Base-by-base conservation (phyloP, 148 eudicot genomes). In the Rhododendron molle region DNA sequence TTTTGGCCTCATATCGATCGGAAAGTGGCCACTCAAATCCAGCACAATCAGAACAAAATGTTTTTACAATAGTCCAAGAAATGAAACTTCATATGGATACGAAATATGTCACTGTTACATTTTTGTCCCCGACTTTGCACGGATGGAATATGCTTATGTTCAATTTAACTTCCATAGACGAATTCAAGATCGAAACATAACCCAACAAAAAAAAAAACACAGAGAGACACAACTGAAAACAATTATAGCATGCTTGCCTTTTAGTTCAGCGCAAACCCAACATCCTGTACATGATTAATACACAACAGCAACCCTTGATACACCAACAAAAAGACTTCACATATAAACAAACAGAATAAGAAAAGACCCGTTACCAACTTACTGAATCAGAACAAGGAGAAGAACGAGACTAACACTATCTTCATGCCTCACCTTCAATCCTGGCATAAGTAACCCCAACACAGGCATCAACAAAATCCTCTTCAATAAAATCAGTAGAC, bases 401-500 rank as follows among this genome's bases (percentile, higher is more conserved):
- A 40, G 44, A 40, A 6, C 8, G 8, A 40, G 44, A 40, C 44
- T 18, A 10, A 34, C 7, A 30, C 26, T 71, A 56, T 21, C n/a
- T 9, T 90, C 76, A 92, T 8, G 87, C 87, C 77, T 89, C 81
- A 28, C 94, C 97, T 85, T 93, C 92, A 83, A 90, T 84, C 89
- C 98, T 92, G n/a, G 98, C 98, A 56, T 86, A 47, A 13, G 98
- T 97, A 26, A 97, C 86, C 3, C 94, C 94, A 73, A 88, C 95
- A 81, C 99, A 97, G 46, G 98, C 96, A 89, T 97, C 96, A 28
- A 95, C 98, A 85, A 97, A 94, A 85, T 95, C 98, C 34, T 69
- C 93, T 50, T 93, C 96, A 2, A 97, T 97, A 79, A 97, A 94
- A 90, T 97, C 99, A 0, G 94, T 93, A 7, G 99, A 94, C 26